These are phyloP conservation scores for Colletotrichum phormii DNA, from an alignment of 2,329 filamentous ascomycete species.

Conservation along the genomic window DNA sequence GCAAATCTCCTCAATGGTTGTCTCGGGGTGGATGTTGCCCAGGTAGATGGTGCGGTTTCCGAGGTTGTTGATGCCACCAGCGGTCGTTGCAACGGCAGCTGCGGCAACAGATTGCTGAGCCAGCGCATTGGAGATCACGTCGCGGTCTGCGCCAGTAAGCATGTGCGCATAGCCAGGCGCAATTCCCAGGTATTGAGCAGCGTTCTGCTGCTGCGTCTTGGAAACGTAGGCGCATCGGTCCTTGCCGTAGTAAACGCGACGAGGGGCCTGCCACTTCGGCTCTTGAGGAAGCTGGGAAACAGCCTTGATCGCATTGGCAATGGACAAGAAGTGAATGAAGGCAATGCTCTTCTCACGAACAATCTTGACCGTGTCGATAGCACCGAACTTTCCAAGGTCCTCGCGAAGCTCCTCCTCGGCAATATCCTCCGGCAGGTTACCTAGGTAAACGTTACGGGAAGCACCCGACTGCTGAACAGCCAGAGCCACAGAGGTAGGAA, in stretches of 20 bases:
- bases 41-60: conserved; percentile 98
- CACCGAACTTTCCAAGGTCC: conserved; percentile 94
- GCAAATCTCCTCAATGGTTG: conserved; percentile 99
- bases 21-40: conserved; percentile 98
- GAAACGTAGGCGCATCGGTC: conserved; percentile 98
- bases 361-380: conserved; percentile 97
- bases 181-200: conserved; percentile 96
- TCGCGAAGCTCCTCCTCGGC: conserved; percentile 93
- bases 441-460: conserved; percentile 96
- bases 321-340: conserved; percentile 97
- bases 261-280: conserved; percentile 94
- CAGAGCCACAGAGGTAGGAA: conserved; percentile 95
- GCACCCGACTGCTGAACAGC: conserved; percentile 98
- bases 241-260: conserved; percentile 98
- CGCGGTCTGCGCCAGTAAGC: conserved; percentile 93
- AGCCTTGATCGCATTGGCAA: conserved; percentile 98
- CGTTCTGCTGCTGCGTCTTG: conserved; percentile 99
- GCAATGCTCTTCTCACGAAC: conserved; percentile 98
- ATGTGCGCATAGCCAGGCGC: conserved; percentile 97
- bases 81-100: conserved; percentile 94
- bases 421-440: conserved; percentile 91
- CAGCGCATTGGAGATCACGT: conserved; percentile 94
- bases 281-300: conserved; percentile 97
- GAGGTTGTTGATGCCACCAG: conserved; percentile 96
- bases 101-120: conserved; percentile 98